phyloP scores from a whole-genome alignment of 1,284 basidiomycete species.

The Trichosporon coremiiforme region DNA sequence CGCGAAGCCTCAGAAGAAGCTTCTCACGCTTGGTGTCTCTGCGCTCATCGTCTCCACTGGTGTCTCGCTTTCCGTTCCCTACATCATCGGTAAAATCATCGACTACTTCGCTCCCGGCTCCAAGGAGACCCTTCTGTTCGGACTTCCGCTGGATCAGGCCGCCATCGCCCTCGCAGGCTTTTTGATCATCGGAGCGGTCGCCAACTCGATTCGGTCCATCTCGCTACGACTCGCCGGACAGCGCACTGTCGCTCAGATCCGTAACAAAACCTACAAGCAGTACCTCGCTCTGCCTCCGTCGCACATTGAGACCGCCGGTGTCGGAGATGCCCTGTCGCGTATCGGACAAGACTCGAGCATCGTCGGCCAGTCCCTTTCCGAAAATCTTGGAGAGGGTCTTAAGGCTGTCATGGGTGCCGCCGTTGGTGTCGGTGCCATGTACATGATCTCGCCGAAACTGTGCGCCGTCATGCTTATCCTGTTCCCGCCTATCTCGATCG shows the following conservation, averaged over 20 bases:
- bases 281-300: conserved; percentile 52
- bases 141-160: conserved; percentile 51
- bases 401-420: conserved; percentile 52
- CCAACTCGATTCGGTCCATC: conserved; percentile 51
- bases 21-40: conserved; percentile 45
- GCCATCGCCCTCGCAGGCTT: conserved; percentile 40
- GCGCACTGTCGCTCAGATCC: conserved; percentile 50
- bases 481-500: conserved; percentile 54
- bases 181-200: conserved; percentile 49
- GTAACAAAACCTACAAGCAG: conserved; percentile 54
- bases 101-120: conserved; percentile 54
- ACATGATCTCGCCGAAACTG: conserved; percentile 52
- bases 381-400: conserved; percentile 54
- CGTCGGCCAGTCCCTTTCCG: conserved; percentile 50
- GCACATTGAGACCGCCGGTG: conserved; percentile 52
- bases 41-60: conserved; percentile 49
- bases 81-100: conserved; percentile 53
- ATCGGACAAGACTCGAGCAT: conserved; percentile 54
- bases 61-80: conserved; percentile 50
- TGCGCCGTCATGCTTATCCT: conserved; percentile 52
- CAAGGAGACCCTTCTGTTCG: conserved; percentile 47
- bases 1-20: conserved; percentile 52
- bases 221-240: conserved; percentile 51
- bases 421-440: conserved; percentile 53
- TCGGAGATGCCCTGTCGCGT: conserved; percentile 54